Evolutionary conservation across 2,329 filamentous ascomycete species (phyloP).

Genomic region (Colletotrichum sp.): DNA sequence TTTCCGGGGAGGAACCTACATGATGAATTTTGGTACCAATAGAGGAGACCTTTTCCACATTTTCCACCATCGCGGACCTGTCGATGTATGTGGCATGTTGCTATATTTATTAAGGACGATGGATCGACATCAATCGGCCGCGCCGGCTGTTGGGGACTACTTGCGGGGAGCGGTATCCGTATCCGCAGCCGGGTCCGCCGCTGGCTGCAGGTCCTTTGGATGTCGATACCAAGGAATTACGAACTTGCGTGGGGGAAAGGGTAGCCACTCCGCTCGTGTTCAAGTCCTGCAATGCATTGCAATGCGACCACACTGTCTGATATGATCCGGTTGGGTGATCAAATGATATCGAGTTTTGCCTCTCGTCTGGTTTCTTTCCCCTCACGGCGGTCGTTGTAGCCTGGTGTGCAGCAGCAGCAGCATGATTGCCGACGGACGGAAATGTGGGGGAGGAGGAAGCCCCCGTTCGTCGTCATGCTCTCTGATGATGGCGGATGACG

Average conservation of each 20-base stretch:
- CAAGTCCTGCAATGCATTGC: not conserved
- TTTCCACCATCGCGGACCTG: not conserved
- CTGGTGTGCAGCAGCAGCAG: not conserved
- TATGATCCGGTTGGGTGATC: not conserved
- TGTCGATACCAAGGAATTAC: not conserved
- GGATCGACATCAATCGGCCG: not conserved
- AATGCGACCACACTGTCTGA: not conserved
- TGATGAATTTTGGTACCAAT: not conserved
- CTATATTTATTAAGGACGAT: slow-evolving; percentile 9
- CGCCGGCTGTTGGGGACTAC: not conserved
- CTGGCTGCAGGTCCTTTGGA: not conserved
- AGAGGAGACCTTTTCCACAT: not conserved
- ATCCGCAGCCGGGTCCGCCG: not conserved
- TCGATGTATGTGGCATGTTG: not conserved
- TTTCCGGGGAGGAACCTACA: not conserved
- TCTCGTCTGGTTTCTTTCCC: not conserved
- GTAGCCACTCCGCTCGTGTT: not conserved
- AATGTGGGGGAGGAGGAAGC: not conserved
- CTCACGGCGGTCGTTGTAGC: not conserved
- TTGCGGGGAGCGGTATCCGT: not conserved
- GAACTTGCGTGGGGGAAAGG: not conserved
- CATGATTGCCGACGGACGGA: not conserved
- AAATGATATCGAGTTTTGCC: not conserved
- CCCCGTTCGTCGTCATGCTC: not conserved
- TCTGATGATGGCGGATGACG: slow-evolving; percentile 12